Evolutionary conservation across 2,329 filamentous ascomycete species (phyloP), one percentile per base, ranked within the genome.

Genomic region (Botryosphaeria agaves): DNA sequence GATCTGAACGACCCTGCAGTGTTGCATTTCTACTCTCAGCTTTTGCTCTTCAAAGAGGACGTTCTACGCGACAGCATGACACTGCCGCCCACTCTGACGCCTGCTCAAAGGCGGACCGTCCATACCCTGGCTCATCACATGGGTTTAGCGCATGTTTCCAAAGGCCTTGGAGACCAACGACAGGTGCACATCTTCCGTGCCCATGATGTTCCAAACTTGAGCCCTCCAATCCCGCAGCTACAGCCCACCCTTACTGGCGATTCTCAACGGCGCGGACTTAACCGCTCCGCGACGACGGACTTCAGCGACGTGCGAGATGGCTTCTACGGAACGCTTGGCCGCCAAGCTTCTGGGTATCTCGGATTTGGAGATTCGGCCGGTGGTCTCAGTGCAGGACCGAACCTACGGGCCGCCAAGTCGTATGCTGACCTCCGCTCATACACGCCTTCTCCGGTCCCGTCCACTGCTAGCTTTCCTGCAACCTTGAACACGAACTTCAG

Each of bases 101-200:
- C 89, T 2, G 68, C 79, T 35, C 80, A 94, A 49, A 79, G 89
- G 39, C 77, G 85, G 38, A 82, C 79, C 34, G 84, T 95, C 35
- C 89, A 98, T 52, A 92, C 85, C 23, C 66, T 98, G 31, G 85
- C 89, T 5, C 89, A 98, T 51, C 81, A 93, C 55, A 87, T 95
- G 76, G 82, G 79, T 4, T 65, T 98, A 16, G 79, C 82, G 39
- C 89, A 98, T 51, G 71, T 79, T 34, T 95, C 89, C 5, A 83
- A 87, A 43, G 89, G 89, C 32, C 76, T 77, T 38, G 82, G 81
- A 23, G 81, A 92, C 38, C 75, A 82, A 39, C 75, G 89, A 38
- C 84, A 93, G 55, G 77, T 98, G 6, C 84, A 92, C 41, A 81
- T 98, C 24, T 80, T 81, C 58, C 57, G 49, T 9, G 43, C 60